Base-by-base conservation (phyloP, 2,329 filamentous ascomycete genomes). In the Monosporascus sp. region DNA sequence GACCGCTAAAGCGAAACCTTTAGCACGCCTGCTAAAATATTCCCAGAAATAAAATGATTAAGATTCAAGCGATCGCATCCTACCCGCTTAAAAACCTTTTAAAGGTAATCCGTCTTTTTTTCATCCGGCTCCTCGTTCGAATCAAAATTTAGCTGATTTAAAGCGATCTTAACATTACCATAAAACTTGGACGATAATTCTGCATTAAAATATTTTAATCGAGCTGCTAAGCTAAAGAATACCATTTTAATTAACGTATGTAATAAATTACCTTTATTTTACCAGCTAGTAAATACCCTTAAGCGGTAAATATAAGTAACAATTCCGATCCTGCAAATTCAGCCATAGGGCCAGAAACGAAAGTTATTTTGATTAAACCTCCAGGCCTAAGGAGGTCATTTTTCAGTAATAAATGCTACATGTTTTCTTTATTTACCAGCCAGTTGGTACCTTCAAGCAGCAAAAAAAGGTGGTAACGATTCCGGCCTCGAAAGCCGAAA, bases 121-220 rank as follows among this genome's bases (percentile, higher is more conserved):
- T 47, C 31, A 6, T 49, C 37, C 0, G 14, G 15, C 8, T 52
- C 24, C 5, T 11, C 6, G 6, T 51, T 20, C 31, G 9, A 25
- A 6, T 52, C n/a, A 15, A 52, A 51, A 5, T 42, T 6, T 9
- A 54, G 7, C 34, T n/a, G 34, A 15, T 51, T 20, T 18, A 44
- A 51, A n/a, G 20, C 27, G 31, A 54, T 49, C 14, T 48, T 48
- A 6, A 25, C 38, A 45, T 8, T 48, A 1, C 37, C 25, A 25
- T 27, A 22, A 31, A 49, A 54, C n/a, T 51, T 54, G 4, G 25
- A 49, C 47, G 27, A 51, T 46, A 51, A 34, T 47, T 54, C 31
- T 27, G 38, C 22, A 17, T 54, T 51, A n/a, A 54, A 39, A 38
- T 54, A 14, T 39, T 17, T 27, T 37, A 11, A 51, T 41, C 46